phyloP scores from a whole-genome alignment of 345 rosid species.

The Eucalyptus curtisii region DNA sequence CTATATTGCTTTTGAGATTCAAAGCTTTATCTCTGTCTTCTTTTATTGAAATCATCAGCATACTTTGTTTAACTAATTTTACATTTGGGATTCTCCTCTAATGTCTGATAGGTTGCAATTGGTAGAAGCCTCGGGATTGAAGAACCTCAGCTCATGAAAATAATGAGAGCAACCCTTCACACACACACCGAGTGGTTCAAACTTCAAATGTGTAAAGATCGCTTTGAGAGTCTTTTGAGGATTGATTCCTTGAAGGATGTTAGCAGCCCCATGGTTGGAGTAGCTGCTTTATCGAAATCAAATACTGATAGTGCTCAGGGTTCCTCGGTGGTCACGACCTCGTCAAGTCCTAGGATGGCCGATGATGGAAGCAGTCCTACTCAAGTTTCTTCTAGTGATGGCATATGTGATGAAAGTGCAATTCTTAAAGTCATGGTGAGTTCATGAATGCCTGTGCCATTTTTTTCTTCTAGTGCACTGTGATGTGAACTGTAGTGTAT shows the following conservation, averaged over 20 bases:
- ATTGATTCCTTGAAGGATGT: slow-evolving; percentile 71
- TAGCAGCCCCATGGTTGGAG: slow-evolving; percentile 31
- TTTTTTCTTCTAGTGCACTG: neutral
- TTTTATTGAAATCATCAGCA: neutral
- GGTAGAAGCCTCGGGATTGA: slow-evolving; percentile 72
- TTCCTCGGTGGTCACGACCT: slow-evolving; percentile 64
- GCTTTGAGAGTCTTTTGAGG: slow-evolving; percentile 46
- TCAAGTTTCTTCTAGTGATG: slow-evolving; percentile 60
- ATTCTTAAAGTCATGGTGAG: slow-evolving; percentile 97
- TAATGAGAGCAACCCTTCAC: slow-evolving; percentile 83
- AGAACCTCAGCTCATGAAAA: slow-evolving; percentile 84
- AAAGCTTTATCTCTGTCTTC: neutral
- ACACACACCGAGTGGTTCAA: slow-evolving; percentile 86
- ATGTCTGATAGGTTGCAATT: slow-evolving; percentile 46
- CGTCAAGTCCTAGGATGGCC: slow-evolving; percentile 48
- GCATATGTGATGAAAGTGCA: slow-evolving; percentile 68
- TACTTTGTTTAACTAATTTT: neutral
- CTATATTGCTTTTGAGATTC: neutral
- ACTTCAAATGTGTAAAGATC: slow-evolving; percentile 88
- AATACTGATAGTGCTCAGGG: slow-evolving; percentile 59
- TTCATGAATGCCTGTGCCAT: neutral
- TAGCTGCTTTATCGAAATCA: slow-evolving; percentile 40
- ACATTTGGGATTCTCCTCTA: neutral
- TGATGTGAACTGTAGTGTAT: neutral
- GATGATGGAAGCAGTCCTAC: slow-evolving; percentile 79